Conservation (phyloP, 2,329 filamentous ascomycete species). For the Arthrobotrys pseudoclavata region DNA sequence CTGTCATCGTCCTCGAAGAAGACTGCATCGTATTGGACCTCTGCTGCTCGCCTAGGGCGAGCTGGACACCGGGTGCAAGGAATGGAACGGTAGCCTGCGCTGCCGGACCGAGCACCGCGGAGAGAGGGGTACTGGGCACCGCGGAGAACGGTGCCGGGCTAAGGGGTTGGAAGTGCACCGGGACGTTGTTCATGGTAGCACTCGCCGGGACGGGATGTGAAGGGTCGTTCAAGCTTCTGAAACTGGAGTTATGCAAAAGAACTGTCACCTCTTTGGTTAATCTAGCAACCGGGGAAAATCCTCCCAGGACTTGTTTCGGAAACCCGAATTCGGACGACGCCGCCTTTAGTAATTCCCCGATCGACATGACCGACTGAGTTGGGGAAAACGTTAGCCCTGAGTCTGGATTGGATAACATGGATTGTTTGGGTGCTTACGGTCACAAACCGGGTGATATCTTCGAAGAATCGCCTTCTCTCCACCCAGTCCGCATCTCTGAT, state of each 20-base stretch:
- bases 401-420: neutral
- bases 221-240: conserved; percentile 61
- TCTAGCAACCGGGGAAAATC: conserved; percentile 62
- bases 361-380: conserved; percentile 62
- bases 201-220: conserved; percentile 33
- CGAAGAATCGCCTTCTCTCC: conserved; percentile 63
- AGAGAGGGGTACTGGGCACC: conserved; percentile 62
- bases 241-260: conserved; percentile 62
- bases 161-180: conserved; percentile 60
- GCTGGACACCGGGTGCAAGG: conserved; percentile 31
- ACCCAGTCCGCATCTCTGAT: conserved; percentile 62
- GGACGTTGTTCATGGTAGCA: conserved; percentile 35
- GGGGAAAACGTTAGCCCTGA: conserved; percentile 16
- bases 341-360: conserved; percentile 63
- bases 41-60: conserved; percentile 17
- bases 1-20: conserved; percentile 46
- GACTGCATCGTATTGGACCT: conserved; percentile 58
- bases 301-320: conserved; percentile 61
- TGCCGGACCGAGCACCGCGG: conserved; percentile 63
- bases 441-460: conserved; percentile 63
- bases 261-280: conserved; percentile 64
- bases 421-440: conserved; percentile 51
- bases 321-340: conserved; percentile 63
- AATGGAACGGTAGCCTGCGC: conserved; percentile 63
- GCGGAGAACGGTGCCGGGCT: conserved; percentile 62